Evolutionary conservation across 2,329 filamentous ascomycete genomes (phyloP).

Genomic region (Alternaria triticimaculans): DNA sequence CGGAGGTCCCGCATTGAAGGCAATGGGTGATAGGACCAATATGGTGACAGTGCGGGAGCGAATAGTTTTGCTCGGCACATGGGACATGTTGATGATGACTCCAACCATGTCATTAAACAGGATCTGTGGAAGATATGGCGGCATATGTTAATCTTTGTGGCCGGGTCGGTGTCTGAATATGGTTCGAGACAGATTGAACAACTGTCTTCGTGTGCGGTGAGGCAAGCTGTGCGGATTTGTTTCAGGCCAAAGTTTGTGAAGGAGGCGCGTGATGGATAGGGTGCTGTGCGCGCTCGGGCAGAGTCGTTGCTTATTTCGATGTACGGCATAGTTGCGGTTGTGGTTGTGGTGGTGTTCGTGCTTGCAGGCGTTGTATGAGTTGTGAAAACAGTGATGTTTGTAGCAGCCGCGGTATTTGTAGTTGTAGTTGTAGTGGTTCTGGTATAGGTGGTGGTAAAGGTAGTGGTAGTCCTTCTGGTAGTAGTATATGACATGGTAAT

Average conservation of each 20-base stretch:
- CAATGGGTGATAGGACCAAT: not conserved
- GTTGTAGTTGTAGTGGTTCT: not conserved
- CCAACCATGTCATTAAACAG: not conserved
- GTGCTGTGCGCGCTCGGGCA: too few relatives aligned
- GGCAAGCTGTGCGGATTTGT: not conserved
- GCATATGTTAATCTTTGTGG: not conserved
- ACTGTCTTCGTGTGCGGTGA: not conserved
- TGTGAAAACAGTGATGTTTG: not conserved
- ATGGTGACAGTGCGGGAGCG: not conserved
- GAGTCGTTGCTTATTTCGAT: not conserved
- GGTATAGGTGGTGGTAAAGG: not conserved
- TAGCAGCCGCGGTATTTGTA: not conserved
- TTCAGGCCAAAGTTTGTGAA: not conserved
- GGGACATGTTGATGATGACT: not conserved
- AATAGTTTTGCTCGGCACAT: not conserved
- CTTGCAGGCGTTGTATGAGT: not conserved
- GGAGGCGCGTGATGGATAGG: not conserved
- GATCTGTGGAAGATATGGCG: not conserved
- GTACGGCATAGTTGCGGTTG: not conserved
- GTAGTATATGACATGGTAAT: not conserved
- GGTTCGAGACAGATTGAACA: not conserved
- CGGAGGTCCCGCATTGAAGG: not conserved
- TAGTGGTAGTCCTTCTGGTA: not conserved
- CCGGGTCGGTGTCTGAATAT: not conserved
- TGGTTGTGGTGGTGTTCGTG: not conserved